Evolutionary conservation across 2,329 filamentous ascomycete genomes (phyloP), one percentile per base, ranked within the genome.

Genomic region (Diaporthe sp.): DNA sequence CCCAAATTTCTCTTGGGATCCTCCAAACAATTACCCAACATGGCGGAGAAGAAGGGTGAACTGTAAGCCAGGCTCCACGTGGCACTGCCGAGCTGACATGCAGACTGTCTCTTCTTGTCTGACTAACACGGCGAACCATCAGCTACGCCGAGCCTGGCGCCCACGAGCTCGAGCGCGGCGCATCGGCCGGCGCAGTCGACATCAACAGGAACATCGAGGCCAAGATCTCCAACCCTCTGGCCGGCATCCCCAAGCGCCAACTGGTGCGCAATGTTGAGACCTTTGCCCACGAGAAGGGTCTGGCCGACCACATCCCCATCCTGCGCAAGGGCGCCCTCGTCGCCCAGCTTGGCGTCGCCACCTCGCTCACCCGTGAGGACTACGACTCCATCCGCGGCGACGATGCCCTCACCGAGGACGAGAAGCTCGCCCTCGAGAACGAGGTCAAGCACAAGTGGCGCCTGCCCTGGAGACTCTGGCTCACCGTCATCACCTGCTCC

Each of bases 361-460:
- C 63, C 47, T 68, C 63, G 32, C 63, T 68, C 44, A 56, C 86
- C 25, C 88, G 89, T 0, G 82, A 84, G 17, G 81, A 81, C 1
- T 88, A 86, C 53, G 85, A 89, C 66, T 81, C 84, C 7, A 82
- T 92, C 3, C 81, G 82, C 0, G 86, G 73, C 30, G 70, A 53
- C 6, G 42, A 72, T 13, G 78, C 81, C 15, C 78, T 85, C 1
- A 73, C 76, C 7, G 79, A 81, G 0, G 77, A 80, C 88, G 92
- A 94, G 79, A 89, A 92, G 72, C 84, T 86, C n/a, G 86, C 85
- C n/a, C 86, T 96, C 30, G 85, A 86, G 66, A 85, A 91, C 73
- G 93, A 94, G 81, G 85, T 89, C 50, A 84, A 89, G 30, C 92
- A 94, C 86, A 92, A 91, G 80, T 94, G 93, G 91, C 86, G 88